These are phyloP conservation scores for Isoetes taiwanensis DNA, from an alignment of 75 land plant genomes.

Conservation along the genomic window DNA sequence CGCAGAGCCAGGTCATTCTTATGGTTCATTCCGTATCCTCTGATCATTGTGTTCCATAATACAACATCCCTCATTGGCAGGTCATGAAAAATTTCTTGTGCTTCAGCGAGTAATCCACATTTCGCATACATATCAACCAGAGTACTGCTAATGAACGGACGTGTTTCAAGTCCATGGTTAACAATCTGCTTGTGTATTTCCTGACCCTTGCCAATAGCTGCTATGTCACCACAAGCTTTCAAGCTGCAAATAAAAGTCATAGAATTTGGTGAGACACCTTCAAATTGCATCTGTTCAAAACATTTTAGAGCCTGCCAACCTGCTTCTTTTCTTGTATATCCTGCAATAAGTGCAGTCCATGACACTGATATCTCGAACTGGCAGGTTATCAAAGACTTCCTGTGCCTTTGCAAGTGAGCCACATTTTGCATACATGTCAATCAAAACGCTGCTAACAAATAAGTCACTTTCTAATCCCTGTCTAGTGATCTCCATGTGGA, in stretches of 20 bases:
- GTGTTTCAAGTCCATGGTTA: neutral
- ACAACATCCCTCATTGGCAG: neutral
- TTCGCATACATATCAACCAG: neutral
- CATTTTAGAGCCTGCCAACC: neutral
- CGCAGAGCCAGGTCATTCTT: neutral
- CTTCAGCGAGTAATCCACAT: neutral
- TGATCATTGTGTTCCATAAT: neutral
- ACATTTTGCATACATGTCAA: too few relatives aligned
- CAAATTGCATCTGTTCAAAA: neutral
- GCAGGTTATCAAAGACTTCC: neutral
- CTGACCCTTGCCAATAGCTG: neutral
- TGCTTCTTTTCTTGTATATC: neutral
- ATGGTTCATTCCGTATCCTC: neutral
- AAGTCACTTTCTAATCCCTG: too few relatives aligned
- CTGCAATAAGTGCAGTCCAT: slow-evolving; percentile 1
- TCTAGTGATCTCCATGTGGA: too few relatives aligned
- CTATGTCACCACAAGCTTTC: neutral
- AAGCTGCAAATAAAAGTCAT: neutral
- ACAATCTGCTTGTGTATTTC: neutral
- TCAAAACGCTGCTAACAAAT: too few relatives aligned
- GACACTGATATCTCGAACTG: neutral
- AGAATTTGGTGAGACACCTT: neutral
- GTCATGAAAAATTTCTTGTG: neutral
- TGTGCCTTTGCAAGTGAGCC: neutral
- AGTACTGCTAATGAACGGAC: neutral